Evolutionary conservation across 2,329 filamentous ascomycete genomes (phyloP).

Genomic region (Pleurostoma richardsiae): DNA sequence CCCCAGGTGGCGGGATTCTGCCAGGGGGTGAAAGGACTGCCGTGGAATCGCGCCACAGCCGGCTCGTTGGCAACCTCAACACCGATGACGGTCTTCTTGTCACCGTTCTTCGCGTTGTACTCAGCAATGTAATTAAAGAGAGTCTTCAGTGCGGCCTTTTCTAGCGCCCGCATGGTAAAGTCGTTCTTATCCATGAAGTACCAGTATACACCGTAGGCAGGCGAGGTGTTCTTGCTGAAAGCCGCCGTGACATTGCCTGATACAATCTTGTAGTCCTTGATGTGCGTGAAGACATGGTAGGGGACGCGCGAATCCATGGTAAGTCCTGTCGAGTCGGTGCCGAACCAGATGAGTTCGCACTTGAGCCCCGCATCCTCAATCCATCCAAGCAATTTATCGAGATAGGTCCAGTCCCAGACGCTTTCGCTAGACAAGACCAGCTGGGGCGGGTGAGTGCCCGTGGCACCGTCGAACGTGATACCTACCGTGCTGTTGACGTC

Average conservation of each 20-base stretch:
- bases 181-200: conserved; percentile 6
- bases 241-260: neutral
- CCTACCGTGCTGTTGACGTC: neutral
- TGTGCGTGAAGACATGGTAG: neutral
- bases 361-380: conserved; percentile 2
- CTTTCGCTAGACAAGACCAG: conserved; percentile 1
- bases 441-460: neutral
- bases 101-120: neutral
- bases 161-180: neutral
- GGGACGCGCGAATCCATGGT: neutral
- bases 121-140: conserved; percentile 3
- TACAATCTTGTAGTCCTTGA: neutral
- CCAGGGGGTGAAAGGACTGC: neutral
- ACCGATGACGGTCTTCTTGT: neutral
- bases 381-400: conserved; percentile 5
- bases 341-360: conserved; percentile 4
- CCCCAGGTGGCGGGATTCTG: conserved; percentile 4
- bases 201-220: conserved; percentile 6
- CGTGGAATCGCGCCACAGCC: neutral
- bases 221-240: conserved; percentile 3
- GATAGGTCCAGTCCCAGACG: neutral
- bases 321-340: conserved; percentile 3
- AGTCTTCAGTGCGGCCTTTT: conserved; percentile 2
- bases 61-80: neutral
- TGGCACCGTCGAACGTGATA: neutral